A percentile compares a stretch with the other conserved stretches of the same genome.
Conservation (phyloP, 2,329 filamentous ascomycete species). For the Samsoniella hepiali region DNA sequence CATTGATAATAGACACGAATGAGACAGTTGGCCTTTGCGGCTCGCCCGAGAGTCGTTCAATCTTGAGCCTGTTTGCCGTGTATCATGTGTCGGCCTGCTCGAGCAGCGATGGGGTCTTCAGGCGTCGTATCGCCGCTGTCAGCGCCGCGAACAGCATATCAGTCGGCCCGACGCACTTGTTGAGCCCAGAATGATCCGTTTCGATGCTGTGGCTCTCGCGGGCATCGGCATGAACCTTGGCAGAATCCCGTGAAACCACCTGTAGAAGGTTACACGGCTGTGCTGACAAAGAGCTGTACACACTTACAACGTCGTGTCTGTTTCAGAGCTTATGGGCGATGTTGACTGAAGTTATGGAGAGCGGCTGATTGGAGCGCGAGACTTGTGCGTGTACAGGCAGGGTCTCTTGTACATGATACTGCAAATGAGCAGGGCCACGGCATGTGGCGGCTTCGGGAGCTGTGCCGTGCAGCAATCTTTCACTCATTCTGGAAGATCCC, state of each 20-base stretch:
- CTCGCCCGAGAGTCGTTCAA: conserved; percentile 29
- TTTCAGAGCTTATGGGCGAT: no score
- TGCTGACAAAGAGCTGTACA: background rate
- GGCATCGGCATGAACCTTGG: background rate
- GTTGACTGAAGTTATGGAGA: no score
- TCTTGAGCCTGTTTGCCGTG: conserved; percentile 26
- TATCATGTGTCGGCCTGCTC: conserved; percentile 25
- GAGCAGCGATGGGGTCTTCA: conserved; percentile 3
- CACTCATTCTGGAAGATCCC: no score
- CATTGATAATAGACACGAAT: conserved; percentile 1
- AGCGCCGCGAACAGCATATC: conserved; percentile 18
- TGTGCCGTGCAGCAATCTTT: no score
- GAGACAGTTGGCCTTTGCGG: background rate
- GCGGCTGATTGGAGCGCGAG: no score
- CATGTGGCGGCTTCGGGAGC: no score
- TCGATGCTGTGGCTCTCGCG: conserved; percentile 13
- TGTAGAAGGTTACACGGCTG: background rate
- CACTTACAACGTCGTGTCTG: conserved; percentile 18
- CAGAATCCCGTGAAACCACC: conserved; percentile 20
- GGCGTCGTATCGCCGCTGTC: background rate
- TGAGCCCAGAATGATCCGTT: conserved; percentile 24
- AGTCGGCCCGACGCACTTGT: conserved; percentile 18
- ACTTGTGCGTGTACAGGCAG: no score
- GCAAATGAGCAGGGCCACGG: no score
- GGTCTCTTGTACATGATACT: no score